Conservation (phyloP, 2,329 filamentous ascomycete species). For the Colletotrichum caudatum region DNA sequence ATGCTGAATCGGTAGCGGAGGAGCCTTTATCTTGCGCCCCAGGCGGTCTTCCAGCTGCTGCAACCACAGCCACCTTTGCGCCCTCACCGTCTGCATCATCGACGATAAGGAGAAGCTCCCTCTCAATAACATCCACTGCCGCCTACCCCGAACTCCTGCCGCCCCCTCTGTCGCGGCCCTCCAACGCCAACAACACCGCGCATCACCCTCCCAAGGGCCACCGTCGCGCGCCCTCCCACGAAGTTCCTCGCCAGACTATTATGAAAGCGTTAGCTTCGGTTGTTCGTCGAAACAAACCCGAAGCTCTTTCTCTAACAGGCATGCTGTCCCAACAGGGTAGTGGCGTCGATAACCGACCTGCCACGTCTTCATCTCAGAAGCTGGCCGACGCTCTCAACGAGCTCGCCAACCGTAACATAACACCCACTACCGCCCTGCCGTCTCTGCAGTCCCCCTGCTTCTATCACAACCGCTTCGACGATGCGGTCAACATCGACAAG, state of each 20-base stretch:
- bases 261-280: slow-evolving; percentile 84
- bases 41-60: slow-evolving; percentile 30
- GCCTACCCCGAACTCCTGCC: slow-evolving; percentile 44
- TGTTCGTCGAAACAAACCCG: slow-evolving; percentile 69
- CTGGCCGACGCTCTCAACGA: slow-evolving; percentile 72
- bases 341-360: slow-evolving; percentile 53
- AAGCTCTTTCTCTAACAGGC: slow-evolving; percentile 71
- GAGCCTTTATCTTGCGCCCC: slow-evolving; percentile 17
- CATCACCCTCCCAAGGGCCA: slow-evolving; percentile 46
- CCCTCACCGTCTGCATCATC: slow-evolving; percentile 22
- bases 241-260: slow-evolving; percentile 83
- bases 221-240: slow-evolving; percentile 68
- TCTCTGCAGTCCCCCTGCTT: slow-evolving; percentile 93
- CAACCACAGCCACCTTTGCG: slow-evolving; percentile 31
- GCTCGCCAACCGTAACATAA: slow-evolving; percentile 58
- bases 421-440: slow-evolving; percentile 67
- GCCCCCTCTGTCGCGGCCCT: slow-evolving; percentile 43
- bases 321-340: slow-evolving; percentile 64
- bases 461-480: slow-evolving; percentile 97
- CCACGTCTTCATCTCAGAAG: slow-evolving; percentile 67
- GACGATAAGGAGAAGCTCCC: slow-evolving; percentile 36
- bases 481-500: slow-evolving; percentile 93
- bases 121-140: slow-evolving; percentile 42
- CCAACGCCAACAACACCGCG: slow-evolving; percentile 28
- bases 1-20: slow-evolving; percentile 39